phyloP scores from a whole-genome alignment of 768 basidiomycete species.

The Leucosporidium yakuticum region DNA sequence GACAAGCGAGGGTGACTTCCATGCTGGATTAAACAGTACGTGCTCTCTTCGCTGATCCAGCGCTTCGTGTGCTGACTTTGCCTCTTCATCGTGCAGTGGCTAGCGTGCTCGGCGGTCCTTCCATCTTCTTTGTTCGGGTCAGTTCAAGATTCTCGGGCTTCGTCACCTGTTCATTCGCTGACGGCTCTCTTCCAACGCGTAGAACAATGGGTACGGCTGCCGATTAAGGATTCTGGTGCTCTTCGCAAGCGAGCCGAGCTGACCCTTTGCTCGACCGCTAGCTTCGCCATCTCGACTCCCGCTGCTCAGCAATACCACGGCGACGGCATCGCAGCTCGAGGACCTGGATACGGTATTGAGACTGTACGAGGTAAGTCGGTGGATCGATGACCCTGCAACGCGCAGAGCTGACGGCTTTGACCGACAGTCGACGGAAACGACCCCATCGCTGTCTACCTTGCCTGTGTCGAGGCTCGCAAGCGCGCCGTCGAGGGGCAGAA shows the following conservation, averaged over 20 bases:
- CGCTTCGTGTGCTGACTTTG: constrained; percentile 45
- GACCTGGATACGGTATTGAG: constrained; percentile 85
- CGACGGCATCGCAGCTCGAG: constrained; percentile 85
- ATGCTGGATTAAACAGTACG: constrained; percentile 65
- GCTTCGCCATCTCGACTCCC: constrained; percentile 88
- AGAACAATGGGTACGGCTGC: constrained; percentile 28
- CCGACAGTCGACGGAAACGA: constrained; percentile 78
- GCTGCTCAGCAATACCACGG: constrained; percentile 82
- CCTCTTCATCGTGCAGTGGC: constrained; percentile 59
- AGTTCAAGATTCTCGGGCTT: not conserved
- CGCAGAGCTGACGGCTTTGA: constrained; percentile 37
- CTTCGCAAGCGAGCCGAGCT: not conserved
- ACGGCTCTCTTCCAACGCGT: not conserved
- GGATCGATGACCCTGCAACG: constrained; percentile 61
- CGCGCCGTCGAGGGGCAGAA: constrained; percentile 70
- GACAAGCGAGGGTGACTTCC: constrained; percentile 91
- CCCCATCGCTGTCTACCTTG: constrained; percentile 69
- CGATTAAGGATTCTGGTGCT: not conserved
- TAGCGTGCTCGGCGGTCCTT: constrained; percentile 45
- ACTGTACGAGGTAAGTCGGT: constrained; percentile 54
- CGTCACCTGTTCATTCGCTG: not conserved
- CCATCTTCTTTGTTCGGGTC: constrained; percentile 35
- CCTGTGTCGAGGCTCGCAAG: constrained; percentile 63
- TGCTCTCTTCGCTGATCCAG: constrained; percentile 44
- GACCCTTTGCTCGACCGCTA: constrained; percentile 32